Evolutionary conservation across 106 monocot species (phyloP), one percentile per base, ranked within the genome.

Genomic region (Cymbidium sinense): DNA sequence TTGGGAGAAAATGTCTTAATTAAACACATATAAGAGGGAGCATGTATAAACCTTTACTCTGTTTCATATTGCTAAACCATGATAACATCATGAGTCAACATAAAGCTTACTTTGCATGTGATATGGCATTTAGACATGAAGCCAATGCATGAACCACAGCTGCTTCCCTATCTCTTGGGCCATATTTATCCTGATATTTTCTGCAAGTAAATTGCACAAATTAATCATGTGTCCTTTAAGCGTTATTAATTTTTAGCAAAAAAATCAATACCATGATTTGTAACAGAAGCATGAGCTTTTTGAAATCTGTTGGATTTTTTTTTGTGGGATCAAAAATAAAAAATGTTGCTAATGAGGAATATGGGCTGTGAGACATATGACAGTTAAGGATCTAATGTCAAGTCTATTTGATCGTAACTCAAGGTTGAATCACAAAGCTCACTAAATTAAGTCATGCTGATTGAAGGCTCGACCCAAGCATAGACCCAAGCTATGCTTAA

Each of bases 71-170:
- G 31, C 11, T 67, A 33, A 33, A 30, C 12, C 31, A 29, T 65
- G 1, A 65, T 12, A 67, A 67, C 1, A 67, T 58, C 10, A 30
- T 10, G 27, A 13, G 29, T 23, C 33, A 18, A 31, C 1, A 21
- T 35, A 21, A 39, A 29, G 20, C 82, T 87, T 84, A 89, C 89
- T 93, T 93, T 43, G 92, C 85, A 82, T 93, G 83, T 41, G 64
- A 25, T 33, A 93, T 58, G 41, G 92, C 92, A 89, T 93, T 81
- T 7, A 61, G 79, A 70, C 92, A 93, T 74, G 87, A 77, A 82
- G 89, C 87, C 75, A 93, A 65, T 52, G 78, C 79, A 36, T 80
- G 92, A 79, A 84, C 87, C 89, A 93, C 84, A 18, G 89, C 87
- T 31, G 86, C 73, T 50, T 93, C 89, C 81, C 85, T 85, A 70